Percentiles rank a stretch among this genome's conserved stretches.
Evolutionary conservation across 2,329 filamentous ascomycete species (phyloP).

Genomic region (Thielaviopsis populi): DNA sequence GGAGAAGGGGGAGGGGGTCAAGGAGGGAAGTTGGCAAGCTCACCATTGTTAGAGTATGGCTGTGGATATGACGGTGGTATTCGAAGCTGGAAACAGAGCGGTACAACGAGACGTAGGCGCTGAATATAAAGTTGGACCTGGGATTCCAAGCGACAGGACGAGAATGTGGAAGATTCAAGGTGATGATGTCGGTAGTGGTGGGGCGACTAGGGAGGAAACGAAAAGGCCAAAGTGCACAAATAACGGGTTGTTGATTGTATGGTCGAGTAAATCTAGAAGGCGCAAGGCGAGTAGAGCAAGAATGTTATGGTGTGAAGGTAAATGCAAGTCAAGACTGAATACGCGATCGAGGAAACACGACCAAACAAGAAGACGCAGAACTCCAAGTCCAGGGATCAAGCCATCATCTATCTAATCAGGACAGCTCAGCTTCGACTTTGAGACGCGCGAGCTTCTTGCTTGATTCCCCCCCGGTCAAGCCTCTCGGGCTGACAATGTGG

Average conservation of each 20-base stretch:
- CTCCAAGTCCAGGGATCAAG: neutral
- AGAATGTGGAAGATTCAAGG: too few relatives aligned
- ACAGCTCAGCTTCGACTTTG: neutral
- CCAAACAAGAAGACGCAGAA: neutral
- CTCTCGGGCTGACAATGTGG: neutral
- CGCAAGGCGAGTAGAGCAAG: neutral
- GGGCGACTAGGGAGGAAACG: neutral
- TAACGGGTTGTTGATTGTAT: neutral
- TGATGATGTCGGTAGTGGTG: too few relatives aligned
- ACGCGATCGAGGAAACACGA: too few relatives aligned
- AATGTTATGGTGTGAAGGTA: neutral
- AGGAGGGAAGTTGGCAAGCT: neutral
- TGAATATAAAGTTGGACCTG: too few relatives aligned
- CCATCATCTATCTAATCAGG: neutral
- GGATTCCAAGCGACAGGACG: too few relatives aligned
- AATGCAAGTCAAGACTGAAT: too few relatives aligned
- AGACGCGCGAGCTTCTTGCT: neutral
- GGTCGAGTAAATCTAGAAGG: neutral
- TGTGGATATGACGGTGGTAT: neutral
- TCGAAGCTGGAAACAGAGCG: neutral
- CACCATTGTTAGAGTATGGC: conserved; percentile 9
- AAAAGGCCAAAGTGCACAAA: neutral
- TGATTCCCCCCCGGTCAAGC: neutral
- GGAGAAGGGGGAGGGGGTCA: neutral
- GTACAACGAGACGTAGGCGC: too few relatives aligned